These are phyloP conservation scores for Aureobasidium sp. DNA, from an alignment of 2,329 filamentous ascomycete genomes.

Conservation along the genomic window DNA sequence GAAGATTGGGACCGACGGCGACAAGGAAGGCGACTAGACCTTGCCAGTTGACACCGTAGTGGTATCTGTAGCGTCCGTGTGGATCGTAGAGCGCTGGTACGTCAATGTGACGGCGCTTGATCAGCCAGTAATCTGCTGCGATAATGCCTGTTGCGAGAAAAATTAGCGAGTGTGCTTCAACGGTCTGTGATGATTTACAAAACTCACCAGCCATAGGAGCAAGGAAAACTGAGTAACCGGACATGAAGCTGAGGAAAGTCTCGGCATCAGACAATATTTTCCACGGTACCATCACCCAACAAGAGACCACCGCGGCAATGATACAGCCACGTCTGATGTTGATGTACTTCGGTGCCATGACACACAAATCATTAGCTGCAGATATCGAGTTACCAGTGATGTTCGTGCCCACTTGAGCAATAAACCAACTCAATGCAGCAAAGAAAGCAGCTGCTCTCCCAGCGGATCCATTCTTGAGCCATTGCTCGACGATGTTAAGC, in stretches of 20 bases:
- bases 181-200: background rate
- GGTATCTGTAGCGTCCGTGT: constrained; percentile 57
- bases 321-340: constrained; percentile 47
- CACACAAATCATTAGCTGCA: constrained; percentile 59
- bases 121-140: constrained; percentile 66
- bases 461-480: constrained; percentile 30
- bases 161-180: background rate
- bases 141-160: constrained; percentile 48
- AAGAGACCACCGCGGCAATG: constrained; percentile 50
- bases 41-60: constrained; percentile 63
- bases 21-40: constrained; percentile 64
- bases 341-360: constrained; percentile 58
- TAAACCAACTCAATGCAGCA: constrained; percentile 51
- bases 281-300: constrained; percentile 70
- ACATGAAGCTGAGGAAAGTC: constrained; percentile 66
- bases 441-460: constrained; percentile 38
- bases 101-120: constrained; percentile 54
- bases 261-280: constrained; percentile 67
- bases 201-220: constrained; percentile 62
- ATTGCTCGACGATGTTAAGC: constrained; percentile 39
- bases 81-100: constrained; percentile 55
- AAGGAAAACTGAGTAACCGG: constrained; percentile 70
- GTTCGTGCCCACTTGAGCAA: constrained; percentile 58
- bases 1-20: constrained; percentile 62
- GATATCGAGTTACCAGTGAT: constrained; percentile 60